Conservation (phyloP, 2,329 filamentous ascomycete species). For the Ophiostoma ulmi region DNA sequence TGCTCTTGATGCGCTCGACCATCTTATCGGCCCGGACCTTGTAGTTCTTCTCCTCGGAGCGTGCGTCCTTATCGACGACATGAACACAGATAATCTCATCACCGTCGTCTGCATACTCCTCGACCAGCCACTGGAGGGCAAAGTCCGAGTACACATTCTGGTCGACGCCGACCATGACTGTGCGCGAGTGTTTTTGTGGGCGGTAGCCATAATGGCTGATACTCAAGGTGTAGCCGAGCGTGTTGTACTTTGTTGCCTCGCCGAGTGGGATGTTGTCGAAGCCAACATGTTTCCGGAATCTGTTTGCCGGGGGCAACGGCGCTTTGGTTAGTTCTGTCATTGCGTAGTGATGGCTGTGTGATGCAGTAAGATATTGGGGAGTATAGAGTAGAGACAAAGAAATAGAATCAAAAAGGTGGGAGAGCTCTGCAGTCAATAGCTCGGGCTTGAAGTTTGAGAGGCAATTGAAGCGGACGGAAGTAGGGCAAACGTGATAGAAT, state of each 20-base stretch:
- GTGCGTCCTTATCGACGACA: constrained; percentile 78
- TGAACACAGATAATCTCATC: constrained; percentile 89
- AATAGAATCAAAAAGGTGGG: neutral
- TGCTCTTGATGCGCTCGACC: constrained; percentile 69
- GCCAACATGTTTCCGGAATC: constrained; percentile 55
- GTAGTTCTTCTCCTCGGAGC: constrained; percentile 64
- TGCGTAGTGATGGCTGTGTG: neutral
- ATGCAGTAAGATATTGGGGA: too few relatives aligned
- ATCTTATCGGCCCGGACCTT: constrained; percentile 68
- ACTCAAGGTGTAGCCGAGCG: constrained; percentile 71
- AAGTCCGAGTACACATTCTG: constrained; percentile 90
- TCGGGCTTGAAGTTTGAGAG: neutral
- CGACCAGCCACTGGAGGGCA: constrained; percentile 85
- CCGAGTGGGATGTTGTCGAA: constrained; percentile 57
- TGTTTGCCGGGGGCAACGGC: constrained; percentile 38
- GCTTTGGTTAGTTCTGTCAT: constrained; percentile 4
- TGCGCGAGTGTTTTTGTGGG: constrained; percentile 72
- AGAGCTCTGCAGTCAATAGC: neutral
- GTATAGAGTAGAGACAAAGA: neutral
- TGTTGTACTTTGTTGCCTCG: constrained; percentile 55
- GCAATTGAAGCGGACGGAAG: neutral
- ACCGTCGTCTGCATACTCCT: constrained; percentile 87
- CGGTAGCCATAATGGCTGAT: constrained; percentile 83
- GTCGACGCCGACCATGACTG: constrained; percentile 86
- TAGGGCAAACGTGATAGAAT: too few relatives aligned